Evolutionary conservation across 768 basidiomycete genomes (phyloP), one percentile per base, ranked within the genome.

Genomic region (Suillus hirtellus): DNA sequence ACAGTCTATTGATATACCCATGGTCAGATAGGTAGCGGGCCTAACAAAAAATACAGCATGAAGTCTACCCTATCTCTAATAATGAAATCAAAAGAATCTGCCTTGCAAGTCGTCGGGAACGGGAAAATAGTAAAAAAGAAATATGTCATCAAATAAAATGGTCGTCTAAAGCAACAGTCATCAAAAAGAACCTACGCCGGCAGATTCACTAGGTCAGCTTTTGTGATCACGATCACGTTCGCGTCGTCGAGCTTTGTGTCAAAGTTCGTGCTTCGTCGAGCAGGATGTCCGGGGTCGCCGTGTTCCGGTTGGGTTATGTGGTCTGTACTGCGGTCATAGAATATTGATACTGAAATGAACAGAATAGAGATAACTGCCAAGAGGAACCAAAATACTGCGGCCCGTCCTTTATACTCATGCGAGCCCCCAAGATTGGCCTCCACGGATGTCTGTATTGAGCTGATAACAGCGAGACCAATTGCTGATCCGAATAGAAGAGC

Each of bases 391-490:
- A 79, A 78, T 2, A 78, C 77, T 15, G 78, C 81, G 2, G 78
- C 77, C 54, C 81, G 79, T 6, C 83, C 82, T 8, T 53, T 31
- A 65, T 78, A 81, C 12, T 69, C 67, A 8, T 60, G 58, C 10
- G 73, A 60, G 1, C 76, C 77, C 2, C 75, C 77, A 63, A 75
- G 68, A 14, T 55, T 64, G 50, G 63, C 62, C 67, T 82, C 75
- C 37, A 85, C 73, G 47, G 80, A 80, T 4, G 78, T 75, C 73
- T 82, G 71, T 65, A 86, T 84, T 19, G 82, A 80, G 35, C 71
- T 79, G 35, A 84, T 76, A 27, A 77, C 77, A n/a, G 86, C 81
- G 37, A 82, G 72, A 24, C 82, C 84, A 24, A 83, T 73, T 7
- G 77, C 14, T 31, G 31, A 31, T 31, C 31, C 31, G 4, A 31